Conservation (phyloP, 2,329 filamentous ascomycete genomes). For the Claviceps purpurea region DNA sequence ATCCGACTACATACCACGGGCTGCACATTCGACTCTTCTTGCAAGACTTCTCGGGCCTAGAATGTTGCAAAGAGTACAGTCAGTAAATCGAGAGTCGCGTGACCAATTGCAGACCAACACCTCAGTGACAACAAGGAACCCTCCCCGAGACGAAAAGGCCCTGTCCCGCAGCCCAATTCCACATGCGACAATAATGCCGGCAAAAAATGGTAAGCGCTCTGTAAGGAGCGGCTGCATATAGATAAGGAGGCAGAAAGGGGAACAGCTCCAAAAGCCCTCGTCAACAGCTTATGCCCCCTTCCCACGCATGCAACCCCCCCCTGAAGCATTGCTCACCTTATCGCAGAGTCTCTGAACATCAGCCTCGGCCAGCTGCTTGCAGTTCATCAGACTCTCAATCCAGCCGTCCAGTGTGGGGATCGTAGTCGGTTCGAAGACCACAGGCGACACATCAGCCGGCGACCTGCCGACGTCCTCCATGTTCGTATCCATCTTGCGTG, state of each 20-base stretch:
- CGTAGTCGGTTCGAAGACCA: constrained; percentile 65
- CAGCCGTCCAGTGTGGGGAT: constrained; percentile 92
- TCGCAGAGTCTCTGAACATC: constrained; percentile 97
- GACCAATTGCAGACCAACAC: neutral
- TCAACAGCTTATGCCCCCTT: neutral
- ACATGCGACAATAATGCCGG: neutral
- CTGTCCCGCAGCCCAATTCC: neutral
- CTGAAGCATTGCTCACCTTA: constrained; percentile 49
- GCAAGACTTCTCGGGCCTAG: constrained; percentile 87
- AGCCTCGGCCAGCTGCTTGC: constrained; percentile 91
- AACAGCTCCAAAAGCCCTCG: neutral
- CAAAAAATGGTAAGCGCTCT: neutral
- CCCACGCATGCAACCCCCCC: neutral
- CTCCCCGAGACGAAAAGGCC: neutral
- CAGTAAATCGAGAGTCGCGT: constrained; percentile 12
- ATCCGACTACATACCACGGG: constrained; percentile 60
- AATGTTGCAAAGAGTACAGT: constrained; percentile 10
- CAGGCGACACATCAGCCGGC: constrained; percentile 63
- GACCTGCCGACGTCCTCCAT: constrained; percentile 96
- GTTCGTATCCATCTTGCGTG: constrained; percentile 70
- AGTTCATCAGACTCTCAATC: constrained; percentile 97
- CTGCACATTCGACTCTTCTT: constrained; percentile 97
- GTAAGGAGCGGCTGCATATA: neutral
- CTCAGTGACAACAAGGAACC: neutral
- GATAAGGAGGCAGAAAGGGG: neutral